These are phyloP conservation scores for Condylostoma magnum DNA, from an alignment of 169 alveolate genomes.

Conservation along the genomic window DNA sequence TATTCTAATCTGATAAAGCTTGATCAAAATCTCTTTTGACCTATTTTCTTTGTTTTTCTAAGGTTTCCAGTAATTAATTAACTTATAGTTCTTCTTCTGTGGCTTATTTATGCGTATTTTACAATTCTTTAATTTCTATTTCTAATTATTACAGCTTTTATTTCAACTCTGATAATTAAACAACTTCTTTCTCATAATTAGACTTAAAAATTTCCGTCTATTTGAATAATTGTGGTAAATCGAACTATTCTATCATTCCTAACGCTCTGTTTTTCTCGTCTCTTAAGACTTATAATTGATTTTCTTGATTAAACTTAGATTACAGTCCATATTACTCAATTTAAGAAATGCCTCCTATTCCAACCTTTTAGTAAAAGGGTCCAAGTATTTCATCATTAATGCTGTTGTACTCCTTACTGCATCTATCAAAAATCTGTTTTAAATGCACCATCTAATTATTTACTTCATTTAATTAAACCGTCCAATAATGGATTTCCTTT, in stretches of 20 bases:
- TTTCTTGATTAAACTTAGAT: slow-evolving; percentile 30
- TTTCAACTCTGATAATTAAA: slow-evolving; percentile 35
- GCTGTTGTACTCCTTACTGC: too few relatives aligned
- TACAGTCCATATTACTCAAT: slow-evolving; percentile 47
- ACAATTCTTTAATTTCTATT: slow-evolving; percentile 13
- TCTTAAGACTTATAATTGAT: not conserved
- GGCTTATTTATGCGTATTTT: not conserved
- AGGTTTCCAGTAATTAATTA: not conserved
- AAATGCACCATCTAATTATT: too few relatives aligned
- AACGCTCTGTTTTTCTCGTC: not conserved
- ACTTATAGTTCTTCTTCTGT: slow-evolving; percentile 24
- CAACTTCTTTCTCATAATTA: slow-evolving; percentile 24
- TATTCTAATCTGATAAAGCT: not conserved
- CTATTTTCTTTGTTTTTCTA: slow-evolving; percentile 14
- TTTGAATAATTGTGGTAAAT: not conserved
- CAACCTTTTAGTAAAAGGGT: slow-evolving; percentile 47
- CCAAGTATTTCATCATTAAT: slow-evolving; percentile 34
- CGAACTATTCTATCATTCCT: not conserved
- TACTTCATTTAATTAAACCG: not conserved
- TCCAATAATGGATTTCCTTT: slow-evolving; percentile 24
- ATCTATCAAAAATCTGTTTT: too few relatives aligned
- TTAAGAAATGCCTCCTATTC: slow-evolving; percentile 36
- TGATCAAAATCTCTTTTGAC: not conserved
- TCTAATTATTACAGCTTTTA: slow-evolving; percentile 39
- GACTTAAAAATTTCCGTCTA: not conserved